Base-by-base conservation (phyloP, 352 stramenopile species). In the Phytophthora quininea region DNA sequence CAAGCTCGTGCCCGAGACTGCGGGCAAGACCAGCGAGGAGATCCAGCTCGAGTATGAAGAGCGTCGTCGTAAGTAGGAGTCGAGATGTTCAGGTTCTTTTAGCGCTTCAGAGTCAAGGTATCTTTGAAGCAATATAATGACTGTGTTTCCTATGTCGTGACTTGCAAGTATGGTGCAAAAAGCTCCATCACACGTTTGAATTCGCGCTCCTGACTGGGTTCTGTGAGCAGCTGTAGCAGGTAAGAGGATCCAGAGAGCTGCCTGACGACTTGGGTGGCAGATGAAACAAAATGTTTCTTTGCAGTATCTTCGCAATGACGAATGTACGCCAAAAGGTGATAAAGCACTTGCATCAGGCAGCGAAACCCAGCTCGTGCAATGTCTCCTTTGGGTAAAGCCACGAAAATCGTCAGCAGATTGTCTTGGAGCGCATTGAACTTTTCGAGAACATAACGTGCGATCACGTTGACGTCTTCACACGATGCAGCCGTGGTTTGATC, bases 231-330 rank as follows among this genome's bases (percentile, higher is more conserved):
- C 52, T 87, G 77, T 52, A 85, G 77, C 62, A 92, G 64, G 59
- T 86, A 89, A n/a, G 84, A 81, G 27, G 84, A 92, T 4, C 71
- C 52, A 14, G 74, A 82, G 9, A 92, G 82, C 65, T 91, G 80
- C 35, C 69, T 52, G 0, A 84, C 65, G 0, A 83, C 77, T 47
- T 80, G 67, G 1, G 68, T 77, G 2, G 82, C 79, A 14, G 79
- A 73, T 24, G 71, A 31, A 2, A 84, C 54, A 12, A 82, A 59
- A 8, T 78, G 56, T 27, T 62, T 76, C 61, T 76, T 83, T n/a
- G 74, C 37, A 15, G 49, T 52, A 27, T 81, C 68, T 29, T 78
- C 58, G 27, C 80, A 88, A 31, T 78, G 71, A 45, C 67, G 77
- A 54, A 83, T 52, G 42, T 86, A 92, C 37, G 73, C 77, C 24